Base-by-base conservation (phyloP, 352 stramenopile species). In the Plasmopara halstedii region DNA sequence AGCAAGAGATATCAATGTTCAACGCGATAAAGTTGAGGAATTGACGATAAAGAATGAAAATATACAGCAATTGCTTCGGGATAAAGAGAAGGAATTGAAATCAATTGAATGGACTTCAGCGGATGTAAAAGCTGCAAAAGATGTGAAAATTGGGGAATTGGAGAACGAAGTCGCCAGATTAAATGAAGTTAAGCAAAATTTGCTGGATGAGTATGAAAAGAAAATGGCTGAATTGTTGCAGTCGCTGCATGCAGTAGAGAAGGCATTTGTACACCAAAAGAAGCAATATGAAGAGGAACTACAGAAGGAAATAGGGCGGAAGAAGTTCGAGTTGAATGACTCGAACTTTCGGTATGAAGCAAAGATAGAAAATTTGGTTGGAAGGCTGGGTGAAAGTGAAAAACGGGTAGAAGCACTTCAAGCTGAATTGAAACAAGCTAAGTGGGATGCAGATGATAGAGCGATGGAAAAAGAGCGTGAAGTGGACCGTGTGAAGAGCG, bases 211-310 rank as follows among this genome's bases (percentile, higher is more conserved):
- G 56, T 89, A 92, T 47, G 83, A 94, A 50, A 62, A 46, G 9
- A 92, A 92, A 49, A 91, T 92, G 76, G 77, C 75, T 6, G 83
- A 94, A 49, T 42, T 91, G 11, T 34, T 91, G 42, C 73, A 88
- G 50, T 86, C 72, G 36, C 56, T 94, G 25, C 77, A 91, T 39
- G 71, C 76, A 3, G 77, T 94, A 8, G 78, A 92, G 59, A 83
- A 80, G 38, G 76, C 78, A 6, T 92, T 91, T 36, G 73, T 87
- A 26, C 78, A 92, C 53, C 83, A 94, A 49, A 91, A 90, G 51
- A 53, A 58, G 9, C 74, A 91, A 38, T 85, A 82, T 44, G 73
- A 90, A 15, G 71, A 84, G 0, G 73, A 90, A 11, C 46, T 94
- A 19, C 42, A 80, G 46, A 60, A 55, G 8, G 49, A 67, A 2